phyloP scores from a whole-genome alignment of 352 stramenopile genomes.

The Phytophthora megakarya region DNA sequence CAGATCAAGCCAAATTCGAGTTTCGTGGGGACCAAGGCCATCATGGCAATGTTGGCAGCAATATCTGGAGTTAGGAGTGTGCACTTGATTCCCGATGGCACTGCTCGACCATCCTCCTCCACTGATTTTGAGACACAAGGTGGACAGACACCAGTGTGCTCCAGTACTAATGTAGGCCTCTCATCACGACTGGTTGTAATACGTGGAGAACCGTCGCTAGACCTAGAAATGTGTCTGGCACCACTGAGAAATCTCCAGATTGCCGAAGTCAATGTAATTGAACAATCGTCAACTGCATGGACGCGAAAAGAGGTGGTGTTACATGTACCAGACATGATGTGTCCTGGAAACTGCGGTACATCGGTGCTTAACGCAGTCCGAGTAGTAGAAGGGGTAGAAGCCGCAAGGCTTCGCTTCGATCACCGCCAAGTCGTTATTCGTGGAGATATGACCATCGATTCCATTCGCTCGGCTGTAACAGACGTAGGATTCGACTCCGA shows the following conservation, averaged over 20 bases:
- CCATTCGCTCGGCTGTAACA: conserved; percentile 47
- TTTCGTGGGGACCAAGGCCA: conserved; percentile 31
- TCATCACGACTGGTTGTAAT: conserved; percentile 37
- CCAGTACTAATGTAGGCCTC: not conserved
- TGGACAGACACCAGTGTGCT: not conserved
- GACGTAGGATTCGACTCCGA: conserved; percentile 68
- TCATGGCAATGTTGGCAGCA: conserved; percentile 47
- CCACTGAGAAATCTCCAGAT: conserved; percentile 37
- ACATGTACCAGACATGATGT: conserved; percentile 82
- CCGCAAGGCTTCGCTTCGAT: conserved; percentile 62
- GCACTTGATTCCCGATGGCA: conserved; percentile 37
- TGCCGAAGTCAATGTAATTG: conserved; percentile 39
- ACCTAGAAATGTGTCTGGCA: conserved; percentile 28
- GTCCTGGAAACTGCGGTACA: conserved; percentile 72
- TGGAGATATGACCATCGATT: conserved; percentile 47
- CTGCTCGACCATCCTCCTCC: not conserved
- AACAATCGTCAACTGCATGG: conserved; percentile 49
- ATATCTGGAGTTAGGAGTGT: conserved; percentile 56
- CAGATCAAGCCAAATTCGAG: conserved; percentile 36
- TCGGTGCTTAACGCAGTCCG: conserved; percentile 68
- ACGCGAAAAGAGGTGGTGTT: conserved; percentile 68
- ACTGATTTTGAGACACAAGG: not conserved
- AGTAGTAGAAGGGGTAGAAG: conserved; percentile 50
- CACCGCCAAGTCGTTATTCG: conserved; percentile 59
- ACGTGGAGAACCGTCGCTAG: conserved; percentile 37